These are phyloP conservation scores for Stentor coeruleus DNA, from an alignment of 73 alveolate genomes.

Conservation along the genomic window DNA sequence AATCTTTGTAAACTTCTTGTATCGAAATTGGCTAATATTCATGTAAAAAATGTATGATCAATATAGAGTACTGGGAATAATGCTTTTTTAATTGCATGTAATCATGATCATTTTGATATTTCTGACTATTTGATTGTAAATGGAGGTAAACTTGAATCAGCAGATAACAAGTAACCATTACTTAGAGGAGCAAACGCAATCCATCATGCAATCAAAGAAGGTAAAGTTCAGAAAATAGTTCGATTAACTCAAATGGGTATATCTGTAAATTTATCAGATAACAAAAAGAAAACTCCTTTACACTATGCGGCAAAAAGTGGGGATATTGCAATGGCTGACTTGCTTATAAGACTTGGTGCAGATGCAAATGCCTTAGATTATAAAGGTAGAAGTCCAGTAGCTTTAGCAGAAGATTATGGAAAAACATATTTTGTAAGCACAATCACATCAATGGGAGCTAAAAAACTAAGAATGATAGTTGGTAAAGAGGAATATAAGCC, in stretches of 20 bases:
- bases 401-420: conserved; percentile 23
- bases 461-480: neutral
- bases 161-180: neutral
- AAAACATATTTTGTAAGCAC: neutral
- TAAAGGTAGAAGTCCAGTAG: conserved; percentile 20
- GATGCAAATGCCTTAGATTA: neutral
- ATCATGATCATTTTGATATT: conserved; percentile 7
- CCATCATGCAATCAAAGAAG: conserved; percentile 8
- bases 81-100: conserved; percentile 25
- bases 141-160: neutral
- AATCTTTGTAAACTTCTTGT: conserved; percentile 11
- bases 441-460: neutral
- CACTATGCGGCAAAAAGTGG: conserved; percentile 26
- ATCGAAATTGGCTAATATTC: neutral
- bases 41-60: conserved; percentile 9
- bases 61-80: conserved; percentile 13
- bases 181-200: conserved; percentile 27
- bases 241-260: conserved; percentile 13
- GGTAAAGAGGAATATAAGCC: conserved; percentile 1
- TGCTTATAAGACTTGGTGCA: conserved; percentile 7
- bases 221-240: neutral
- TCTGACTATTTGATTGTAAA: neutral
- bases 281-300: conserved; percentile 13
- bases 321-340: neutral
- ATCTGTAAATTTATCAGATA: neutral